Evolutionary conservation across 2,329 filamentous ascomycete species (phyloP), one percentile per base, ranked within the genome.

Genomic region (Pseudogymnoascus sp.): DNA sequence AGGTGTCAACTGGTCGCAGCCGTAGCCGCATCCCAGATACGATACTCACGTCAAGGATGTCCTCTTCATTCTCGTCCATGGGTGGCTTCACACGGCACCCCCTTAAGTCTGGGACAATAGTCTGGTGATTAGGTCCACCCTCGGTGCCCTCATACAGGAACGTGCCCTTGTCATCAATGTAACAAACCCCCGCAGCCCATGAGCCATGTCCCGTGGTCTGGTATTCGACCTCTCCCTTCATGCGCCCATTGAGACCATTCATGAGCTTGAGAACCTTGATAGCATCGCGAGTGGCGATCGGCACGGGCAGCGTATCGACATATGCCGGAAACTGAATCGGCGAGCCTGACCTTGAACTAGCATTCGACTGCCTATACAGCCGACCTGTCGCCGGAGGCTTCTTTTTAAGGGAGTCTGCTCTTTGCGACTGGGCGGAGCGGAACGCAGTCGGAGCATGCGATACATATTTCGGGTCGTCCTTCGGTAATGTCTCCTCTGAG

Each of bases 161-260:
- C 66, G 84, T 86, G 2, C 88, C 89, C 62, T 82, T 83, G 62
- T 90, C 87, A 64, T 92, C 87, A 64, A 94, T 90, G 69, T 86
- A 90, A 70, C 87, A 89, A 64, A 87, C 82, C n/a, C 89, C 89
- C 35, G 79, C 74, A 62, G 81, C 79, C 90, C 90, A 94, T 1
- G 80, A 77, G 14, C 80, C 83, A 22, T 77, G 76, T 12, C 79
- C 77, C 37, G 84, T 83, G 43, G 79, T 78, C 67, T 88, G 84
- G 70, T 90, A 93, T 65, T 90, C 86, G 30, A 91, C 79, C 66
- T 87, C 85, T 61, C 90, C 90, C 68, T 85, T 86, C 89, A 93
- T 94, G 66, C 86, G 82, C 28, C 90, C 90, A 68, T 87, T 88
- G 6, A 91, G 76, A 22, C 82, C 86, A 71, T 86, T 89, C 89